phyloP scores from a whole-genome alignment of 2,329 filamentous ascomycete species.

The Aspergillus sp. region DNA sequence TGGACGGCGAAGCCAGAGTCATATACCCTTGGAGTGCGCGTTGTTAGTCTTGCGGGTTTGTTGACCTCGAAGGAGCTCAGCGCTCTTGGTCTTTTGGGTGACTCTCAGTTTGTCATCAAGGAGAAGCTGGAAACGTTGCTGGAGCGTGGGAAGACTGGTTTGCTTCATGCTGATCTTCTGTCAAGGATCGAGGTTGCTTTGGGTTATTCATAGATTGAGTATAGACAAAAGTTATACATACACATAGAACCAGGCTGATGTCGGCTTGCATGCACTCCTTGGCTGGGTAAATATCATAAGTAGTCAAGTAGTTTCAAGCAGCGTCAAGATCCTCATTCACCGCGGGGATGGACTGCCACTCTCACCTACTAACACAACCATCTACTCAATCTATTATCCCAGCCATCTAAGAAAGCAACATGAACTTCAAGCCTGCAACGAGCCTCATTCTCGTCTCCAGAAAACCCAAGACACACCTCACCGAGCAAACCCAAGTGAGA shows the following conservation, averaged over 20 bases:
- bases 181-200: conserved; percentile 27
- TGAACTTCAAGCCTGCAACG: neutral
- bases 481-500: neutral
- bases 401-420: neutral
- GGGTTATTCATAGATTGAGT: conserved; percentile 9
- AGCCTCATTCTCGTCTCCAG: neutral
- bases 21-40: conserved; percentile 51
- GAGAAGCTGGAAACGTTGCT: conserved; percentile 27
- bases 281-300: neutral
- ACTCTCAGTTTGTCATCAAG: conserved; percentile 17
- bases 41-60: conserved; percentile 38
- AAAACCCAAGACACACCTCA: neutral
- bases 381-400: neutral
- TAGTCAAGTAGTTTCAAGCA: neutral
- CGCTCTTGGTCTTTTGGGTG: conserved; percentile 17
- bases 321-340: neutral
- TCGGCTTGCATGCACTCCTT: neutral
- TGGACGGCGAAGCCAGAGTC: conserved; percentile 69
- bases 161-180: conserved; percentile 35
- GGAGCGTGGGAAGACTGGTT: conserved; percentile 20
- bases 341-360: neutral
- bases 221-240: conserved; percentile 27
- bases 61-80: conserved; percentile 26
- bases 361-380: neutral
- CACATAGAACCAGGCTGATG: conserved; percentile 10